These are phyloP conservation scores for Passiflora organensis DNA, from an alignment of 345 rosid genomes.

Conservation along the genomic window DNA sequence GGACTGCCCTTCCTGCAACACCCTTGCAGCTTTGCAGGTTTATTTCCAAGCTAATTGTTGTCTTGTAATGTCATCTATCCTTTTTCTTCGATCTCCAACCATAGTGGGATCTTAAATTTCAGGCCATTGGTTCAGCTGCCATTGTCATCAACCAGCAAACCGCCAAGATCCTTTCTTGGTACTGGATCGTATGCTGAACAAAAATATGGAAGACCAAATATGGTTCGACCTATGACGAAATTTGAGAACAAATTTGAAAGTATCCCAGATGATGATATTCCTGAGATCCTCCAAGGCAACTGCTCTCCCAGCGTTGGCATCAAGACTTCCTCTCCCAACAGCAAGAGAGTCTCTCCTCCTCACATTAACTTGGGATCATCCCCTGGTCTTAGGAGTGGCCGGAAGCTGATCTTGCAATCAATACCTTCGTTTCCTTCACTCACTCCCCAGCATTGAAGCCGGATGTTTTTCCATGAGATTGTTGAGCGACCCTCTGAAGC, in stretches of 20 bases:
- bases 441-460: conserved; percentile 62
- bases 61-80: background rate
- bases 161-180: conserved; percentile 51
- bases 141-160: conserved; percentile 61
- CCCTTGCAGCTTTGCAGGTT: conserved; percentile 80
- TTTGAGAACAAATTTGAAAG: conserved; percentile 45
- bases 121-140: conserved; percentile 67
- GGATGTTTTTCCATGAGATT: conserved; percentile 17
- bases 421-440: conserved; percentile 97
- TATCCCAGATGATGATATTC: conserved; percentile 51
- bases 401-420: conserved; percentile 84
- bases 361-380: conserved; percentile 49
- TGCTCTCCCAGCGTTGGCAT: conserved; percentile 38
- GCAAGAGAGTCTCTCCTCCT: conserved; percentile 96
- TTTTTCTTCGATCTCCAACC: conserved; percentile 6
- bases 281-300: conserved; percentile 52
- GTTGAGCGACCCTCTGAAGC: conserved; percentile 14
- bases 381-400: conserved; percentile 59
- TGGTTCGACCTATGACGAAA: conserved; percentile 34
- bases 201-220: conserved; percentile 40
- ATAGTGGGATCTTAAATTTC: conserved; percentile 18
- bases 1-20: conserved; percentile 56
- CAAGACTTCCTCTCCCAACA: conserved; percentile 77
- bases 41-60: background rate
- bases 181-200: conserved; percentile 27